Percentiles rank a stretch among this genome's conserved stretches.
phyloP scores from a whole-genome alignment of 1,284 basidiomycete genomes.

The Cystobasidiaceae sp. region DNA sequence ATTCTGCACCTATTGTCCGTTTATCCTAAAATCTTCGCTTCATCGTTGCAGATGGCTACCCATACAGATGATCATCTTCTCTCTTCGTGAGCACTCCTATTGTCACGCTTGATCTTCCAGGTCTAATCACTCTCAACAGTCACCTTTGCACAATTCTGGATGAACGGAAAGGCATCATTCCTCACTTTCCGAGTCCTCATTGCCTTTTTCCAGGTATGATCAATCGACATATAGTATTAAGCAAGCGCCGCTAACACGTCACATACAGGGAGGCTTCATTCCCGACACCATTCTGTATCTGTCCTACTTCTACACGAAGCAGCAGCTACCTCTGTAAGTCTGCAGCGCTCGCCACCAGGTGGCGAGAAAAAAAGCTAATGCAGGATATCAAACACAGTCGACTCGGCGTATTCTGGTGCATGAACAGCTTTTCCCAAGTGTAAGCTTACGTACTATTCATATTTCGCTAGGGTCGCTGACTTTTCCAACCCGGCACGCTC shows the following conservation, averaged over 20 bases:
- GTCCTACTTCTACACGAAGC: slow-evolving; percentile 48
- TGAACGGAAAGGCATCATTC: slow-evolving; percentile 39
- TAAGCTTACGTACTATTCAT: neutral
- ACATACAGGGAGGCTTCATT: slow-evolving; percentile 47
- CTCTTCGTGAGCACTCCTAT: slow-evolving; percentile 40
- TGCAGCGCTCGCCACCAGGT: too few species aligned
- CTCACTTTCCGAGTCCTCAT: slow-evolving; percentile 46
- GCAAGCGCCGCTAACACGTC: neutral
- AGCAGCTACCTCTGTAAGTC: too few species aligned
- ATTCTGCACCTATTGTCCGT: too few species aligned
- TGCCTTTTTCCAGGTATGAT: slow-evolving; percentile 43
- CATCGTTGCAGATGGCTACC: slow-evolving; percentile 49
- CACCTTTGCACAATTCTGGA: slow-evolving; percentile 30
- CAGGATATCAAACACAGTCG: slow-evolving; percentile 35
- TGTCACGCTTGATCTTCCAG: slow-evolving; percentile 36
- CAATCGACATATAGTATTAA: neutral
- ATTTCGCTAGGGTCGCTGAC: neutral
- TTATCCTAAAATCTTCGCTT: too few species aligned
- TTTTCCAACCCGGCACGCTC: too few species aligned
- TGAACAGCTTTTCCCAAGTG: slow-evolving; percentile 5
- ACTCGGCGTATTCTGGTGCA: slow-evolving; percentile 37
- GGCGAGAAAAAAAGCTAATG: neutral
- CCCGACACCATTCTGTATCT: slow-evolving; percentile 49
- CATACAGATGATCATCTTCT: slow-evolving; percentile 47
- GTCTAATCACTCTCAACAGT: slow-evolving; percentile 16